phyloP scores from a whole-genome alignment of 2,329 filamentous ascomycete species.

The Acrocalymma vagum region DNA sequence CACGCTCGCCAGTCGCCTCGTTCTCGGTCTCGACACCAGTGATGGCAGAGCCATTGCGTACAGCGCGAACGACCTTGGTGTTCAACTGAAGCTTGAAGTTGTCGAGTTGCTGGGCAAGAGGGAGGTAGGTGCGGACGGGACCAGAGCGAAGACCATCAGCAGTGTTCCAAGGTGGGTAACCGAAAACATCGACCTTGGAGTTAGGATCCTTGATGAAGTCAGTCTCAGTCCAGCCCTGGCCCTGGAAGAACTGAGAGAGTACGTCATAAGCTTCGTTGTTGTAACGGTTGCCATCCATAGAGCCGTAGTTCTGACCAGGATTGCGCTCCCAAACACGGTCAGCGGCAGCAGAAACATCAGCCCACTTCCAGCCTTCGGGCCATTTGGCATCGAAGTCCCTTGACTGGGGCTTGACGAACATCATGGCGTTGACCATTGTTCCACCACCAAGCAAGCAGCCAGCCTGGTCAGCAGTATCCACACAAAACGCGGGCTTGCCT shows the following conservation, averaged over 20 bases:
- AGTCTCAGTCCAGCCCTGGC: slow-evolving; percentile 70
- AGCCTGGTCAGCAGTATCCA: slow-evolving; percentile 74
- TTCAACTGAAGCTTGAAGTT: slow-evolving; percentile 75
- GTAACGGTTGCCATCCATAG: slow-evolving; percentile 70
- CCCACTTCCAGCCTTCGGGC: slow-evolving; percentile 73
- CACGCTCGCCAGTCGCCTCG: slow-evolving; percentile 48
- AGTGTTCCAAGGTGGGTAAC: slow-evolving; percentile 73
- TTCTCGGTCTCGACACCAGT: slow-evolving; percentile 70
- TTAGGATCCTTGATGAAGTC: slow-evolving; percentile 67
- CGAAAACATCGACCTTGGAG: slow-evolving; percentile 67
- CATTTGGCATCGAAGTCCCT: slow-evolving; percentile 77
- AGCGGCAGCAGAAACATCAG: slow-evolving; percentile 67
- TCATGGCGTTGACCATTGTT: slow-evolving; percentile 70
- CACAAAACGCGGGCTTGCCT: slow-evolving; percentile 55
- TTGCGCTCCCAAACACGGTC: slow-evolving; percentile 75
- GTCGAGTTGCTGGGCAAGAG: slow-evolving; percentile 63
- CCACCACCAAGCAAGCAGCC: slow-evolving; percentile 75
- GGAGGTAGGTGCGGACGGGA: slow-evolving; percentile 75
- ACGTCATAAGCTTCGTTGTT: slow-evolving; percentile 70
- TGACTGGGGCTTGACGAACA: slow-evolving; percentile 43
- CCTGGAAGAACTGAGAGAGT: slow-evolving; percentile 66
- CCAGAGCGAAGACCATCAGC: slow-evolving; percentile 71
- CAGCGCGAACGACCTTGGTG: slow-evolving; percentile 70
- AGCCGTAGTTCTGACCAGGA: slow-evolving; percentile 72
- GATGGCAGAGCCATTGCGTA: slow-evolving; percentile 67